These are phyloP conservation scores for Dichotomocladium elegans DNA, from an alignment of 371 early-diverging fungal species.

Conservation along the genomic window DNA sequence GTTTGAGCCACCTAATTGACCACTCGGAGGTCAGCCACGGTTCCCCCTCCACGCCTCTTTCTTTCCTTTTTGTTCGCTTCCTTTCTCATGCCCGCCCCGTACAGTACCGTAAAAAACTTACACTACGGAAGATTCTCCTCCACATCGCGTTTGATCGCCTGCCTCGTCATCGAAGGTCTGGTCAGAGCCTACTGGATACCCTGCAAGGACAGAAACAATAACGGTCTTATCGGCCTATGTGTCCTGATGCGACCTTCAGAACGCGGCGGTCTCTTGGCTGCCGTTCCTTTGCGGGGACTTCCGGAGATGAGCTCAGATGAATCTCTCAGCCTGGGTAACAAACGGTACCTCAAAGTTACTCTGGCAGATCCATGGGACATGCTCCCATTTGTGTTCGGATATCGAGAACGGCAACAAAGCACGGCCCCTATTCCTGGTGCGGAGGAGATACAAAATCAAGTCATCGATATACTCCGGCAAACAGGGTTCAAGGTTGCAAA, in stretches of 20 bases:
- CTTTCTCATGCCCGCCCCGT: too few relatives aligned
- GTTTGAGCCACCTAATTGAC: too few relatives aligned
- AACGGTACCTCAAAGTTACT: slow-evolving; percentile 24
- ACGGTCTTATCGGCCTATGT: background rate
- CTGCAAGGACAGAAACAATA: background rate
- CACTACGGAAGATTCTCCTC: slow-evolving; percentile 52
- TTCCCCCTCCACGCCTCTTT: too few relatives aligned
- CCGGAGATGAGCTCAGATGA: slow-evolving; percentile 25
- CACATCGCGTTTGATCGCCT: slow-evolving; percentile 57
- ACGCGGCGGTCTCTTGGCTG: slow-evolving; percentile 20
- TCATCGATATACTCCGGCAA: background rate
- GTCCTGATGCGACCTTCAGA: background rate
- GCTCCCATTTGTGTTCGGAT: slow-evolving; percentile 32
- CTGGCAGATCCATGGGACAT: slow-evolving; percentile 41
- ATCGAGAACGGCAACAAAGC: background rate
- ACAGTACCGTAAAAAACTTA: slow-evolving; percentile 18
- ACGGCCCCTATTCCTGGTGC: background rate
- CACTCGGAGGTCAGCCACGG: too few relatives aligned
- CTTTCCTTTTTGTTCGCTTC: too few relatives aligned
- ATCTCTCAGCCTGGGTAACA: too few relatives aligned
- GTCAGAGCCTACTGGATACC: slow-evolving; percentile 42
- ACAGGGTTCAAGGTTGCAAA: background rate
- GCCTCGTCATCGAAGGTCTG: slow-evolving; percentile 56
- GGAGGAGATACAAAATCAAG: background rate
- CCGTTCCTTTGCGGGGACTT: slow-evolving; percentile 37